Base-by-base conservation (phyloP, 2,329 filamentous ascomycete genomes). In the Fusarium lateritium region DNA sequence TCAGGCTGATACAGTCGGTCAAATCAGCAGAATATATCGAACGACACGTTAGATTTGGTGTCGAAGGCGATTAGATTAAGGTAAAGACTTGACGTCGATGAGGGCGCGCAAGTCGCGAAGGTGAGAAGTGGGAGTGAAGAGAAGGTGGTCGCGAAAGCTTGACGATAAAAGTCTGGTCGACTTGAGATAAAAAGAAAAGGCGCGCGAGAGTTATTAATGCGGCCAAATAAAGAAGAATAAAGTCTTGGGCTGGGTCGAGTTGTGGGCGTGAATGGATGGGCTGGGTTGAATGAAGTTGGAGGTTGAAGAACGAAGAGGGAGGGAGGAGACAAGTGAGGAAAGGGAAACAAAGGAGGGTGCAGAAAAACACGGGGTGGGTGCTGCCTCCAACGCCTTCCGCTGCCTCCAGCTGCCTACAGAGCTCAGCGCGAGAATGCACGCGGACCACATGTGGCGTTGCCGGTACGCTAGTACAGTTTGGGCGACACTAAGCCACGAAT, bases 331-430 rank as follows among this genome's bases (percentile, higher is more conserved):
- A 44, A 46, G 43, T 28, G 45, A 47, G 52, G 33, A 47, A 24
- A 65, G 31, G 56, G 56, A 53, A 39, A 62, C 50, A 49, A 67
- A 40, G 56, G 67, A 49, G 60, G 40, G 56, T 55, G 56, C 50
- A 69, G 69, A 44, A 75, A 75, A 75, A 73, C 64, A 75, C 55
- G 69, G 73, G 71, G 73, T 71, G 71, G 71, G 68, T 65, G 65
- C 56, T 65, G 65, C 64, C 56, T 63, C 62, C 62, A 49, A 62
- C 63, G 65, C 63, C 44, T 70, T 68, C 58, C 62, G 38, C 56
- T 58, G 51, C 57, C 58, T 69, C 47, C 58, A 45, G 59, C 45
- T 63, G 67, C 59, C 67, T 58, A 66, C 65, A 24, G 53, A 61
- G 65, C 52, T 64, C 53, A 64, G 60, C 68, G 56, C 45, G 39